Base-by-base conservation (phyloP, 1,284 basidiomycete genomes). In the Agaricales sp. region DNA sequence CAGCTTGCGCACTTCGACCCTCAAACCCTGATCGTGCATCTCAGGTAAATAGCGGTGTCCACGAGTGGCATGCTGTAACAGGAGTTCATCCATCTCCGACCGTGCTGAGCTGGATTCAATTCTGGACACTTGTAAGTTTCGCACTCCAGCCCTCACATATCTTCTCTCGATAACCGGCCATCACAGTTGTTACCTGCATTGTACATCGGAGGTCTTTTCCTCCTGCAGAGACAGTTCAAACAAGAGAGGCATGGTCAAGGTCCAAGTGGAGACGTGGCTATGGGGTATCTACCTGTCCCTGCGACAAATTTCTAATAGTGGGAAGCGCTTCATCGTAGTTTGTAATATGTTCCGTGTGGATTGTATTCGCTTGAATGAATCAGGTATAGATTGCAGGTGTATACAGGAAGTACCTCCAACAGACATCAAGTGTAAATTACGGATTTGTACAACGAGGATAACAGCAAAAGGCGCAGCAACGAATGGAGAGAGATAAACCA, bases 181-280 rank as follows among this genome's bases (percentile, higher is more conserved):
- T 45, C 45, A 13, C 51, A 78, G 76, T 50, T 67, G 21, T 55
- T 77, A 12, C 68, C 70, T 12, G 50, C 69, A 14, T 57, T 65
- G 18, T 79, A 78, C 56, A 55, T 73, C 45, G 54, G 60, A 6
- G 77, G 77, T 1, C 65, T 75, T 23, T 58, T 61, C 14, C 59
- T 75, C n/a, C 62, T 79, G 4, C 67, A 63, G 20, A 67, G 69
- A 23, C 76, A 79, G 57, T 64, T 75, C 51, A 64, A 65, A 43
- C 69, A 72, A 51, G 75, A 78, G 59, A 59, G 64, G 13, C 53
- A 62, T 22, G 64, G 65, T 3, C 46, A 44, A 18, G 44, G 50
- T 13, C 54, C 47, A 22, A 50, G 49, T 16, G 47, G 57, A 53
- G 41, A 22, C 20, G 58, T n/a, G n/a, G n/a, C n/a, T n/a, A n/a